phyloP scores from a whole-genome alignment of 83 land plant species.

The Thuja plicata region DNA sequence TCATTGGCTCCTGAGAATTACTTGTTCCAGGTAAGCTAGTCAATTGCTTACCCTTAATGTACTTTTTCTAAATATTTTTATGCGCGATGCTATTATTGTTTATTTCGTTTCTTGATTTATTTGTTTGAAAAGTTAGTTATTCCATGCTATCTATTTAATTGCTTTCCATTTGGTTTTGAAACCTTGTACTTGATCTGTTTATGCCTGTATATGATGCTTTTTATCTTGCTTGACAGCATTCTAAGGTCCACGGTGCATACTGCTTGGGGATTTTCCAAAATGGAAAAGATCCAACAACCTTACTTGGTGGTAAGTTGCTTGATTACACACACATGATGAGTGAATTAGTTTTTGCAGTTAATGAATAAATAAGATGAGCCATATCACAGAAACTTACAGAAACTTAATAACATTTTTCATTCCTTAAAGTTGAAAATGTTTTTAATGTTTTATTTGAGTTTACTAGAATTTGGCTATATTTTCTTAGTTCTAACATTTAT shows the following conservation, averaged over 20 bases:
- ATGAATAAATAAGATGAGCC: neutral
- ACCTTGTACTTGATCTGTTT: neutral
- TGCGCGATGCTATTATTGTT: neutral
- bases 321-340: neutral
- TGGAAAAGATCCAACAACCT: slow-evolving; percentile 72
- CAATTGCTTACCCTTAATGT: neutral
- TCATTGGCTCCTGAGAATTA: slow-evolving; percentile 73
- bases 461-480: neutral
- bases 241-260: slow-evolving; percentile 74
- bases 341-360: neutral
- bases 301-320: slow-evolving; percentile 66
- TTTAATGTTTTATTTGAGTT: neutral
- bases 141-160: neutral
- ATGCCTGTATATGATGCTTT: neutral
- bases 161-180: neutral
- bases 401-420: neutral
- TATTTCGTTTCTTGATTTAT: slow-evolving; percentile 19
- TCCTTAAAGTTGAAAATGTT: neutral
- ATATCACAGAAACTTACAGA: neutral
- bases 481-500: neutral
- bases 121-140: slow-evolving; percentile 36
- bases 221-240: slow-evolving; percentile 42
- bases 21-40: slow-evolving; percentile 60
- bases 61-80: neutral
- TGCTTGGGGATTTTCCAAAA: slow-evolving; percentile 79